Evolutionary conservation across 352 stramenopile genomes (phyloP), one percentile per base, ranked within the genome.

Genomic region (Phytopythium cucurbitacearum): DNA sequence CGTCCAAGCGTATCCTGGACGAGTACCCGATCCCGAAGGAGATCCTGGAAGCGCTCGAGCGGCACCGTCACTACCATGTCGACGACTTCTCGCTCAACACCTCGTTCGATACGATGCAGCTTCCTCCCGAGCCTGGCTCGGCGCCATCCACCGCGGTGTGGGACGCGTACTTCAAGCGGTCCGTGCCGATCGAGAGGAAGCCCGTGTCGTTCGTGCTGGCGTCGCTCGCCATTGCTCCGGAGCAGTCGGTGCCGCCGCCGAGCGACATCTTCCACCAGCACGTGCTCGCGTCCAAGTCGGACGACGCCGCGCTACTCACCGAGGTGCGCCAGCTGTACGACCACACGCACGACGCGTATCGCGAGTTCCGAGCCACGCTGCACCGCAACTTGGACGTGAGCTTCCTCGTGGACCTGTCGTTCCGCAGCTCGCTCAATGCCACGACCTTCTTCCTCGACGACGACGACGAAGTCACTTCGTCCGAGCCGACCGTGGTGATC

Each of bases 1-100:
- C 78, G 12, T 86, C 71, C 0, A 84, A 83, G 56, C 67, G 69
- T 39, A 89, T 87, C 38, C 51, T 89, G n/a, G 76, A 87, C 16
- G 75, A 89, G 50, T 87, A 89, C 51, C 73, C 73, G 15, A 85
- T 89, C 43, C 78, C 78, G 2, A 87, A 85, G 44, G 78, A 82
- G 44, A 71, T 89, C 33, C 59, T 85, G 11, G 75, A 89, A 13
- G 73, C 78, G 8, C 53, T 89, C 34, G 78, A 89, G 51, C 64
- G 62, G 1, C 78, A 89, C 45, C 66, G 78, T 7, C 78, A 89
- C 54, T 84, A 78, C 43, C 76, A 83, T 47, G 65, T 89, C 12
- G 73, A 86, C 37, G 73, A 71, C 10, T 76, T 70, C 7, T 87
- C 76, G 37, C 73, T 85, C 56, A 63, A 80, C 47, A 68, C 71